These are phyloP conservation scores for Blastomyces gilchristii DNA, from an alignment of 2,329 filamentous ascomycete genomes.

Conservation along the genomic window DNA sequence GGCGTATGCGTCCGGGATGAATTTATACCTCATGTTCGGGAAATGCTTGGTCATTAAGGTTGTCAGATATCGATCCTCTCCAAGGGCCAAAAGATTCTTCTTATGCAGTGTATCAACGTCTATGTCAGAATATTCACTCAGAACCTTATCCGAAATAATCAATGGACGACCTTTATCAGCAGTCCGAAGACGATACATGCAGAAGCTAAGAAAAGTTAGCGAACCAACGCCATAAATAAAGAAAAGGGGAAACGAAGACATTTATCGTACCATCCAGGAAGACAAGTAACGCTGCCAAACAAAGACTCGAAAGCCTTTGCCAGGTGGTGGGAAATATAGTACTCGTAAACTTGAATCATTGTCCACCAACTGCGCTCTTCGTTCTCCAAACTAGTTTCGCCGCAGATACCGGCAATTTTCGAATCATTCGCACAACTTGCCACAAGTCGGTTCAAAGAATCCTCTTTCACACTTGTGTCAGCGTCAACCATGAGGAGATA, in stretches of 20 bases:
- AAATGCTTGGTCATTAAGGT: slow-evolving; percentile 98
- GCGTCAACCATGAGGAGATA: slow-evolving; percentile 97
- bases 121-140: slow-evolving; percentile 79
- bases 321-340: slow-evolving; percentile 96
- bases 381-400: slow-evolving; percentile 91
- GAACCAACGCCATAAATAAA: slow-evolving; percentile 8
- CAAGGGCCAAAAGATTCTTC: slow-evolving; percentile 84
- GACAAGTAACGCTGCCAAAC: slow-evolving; percentile 95
- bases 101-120: slow-evolving; percentile 89
- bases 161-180: slow-evolving; percentile 88
- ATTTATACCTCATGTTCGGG: slow-evolving; percentile 91
- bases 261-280: slow-evolving; percentile 84
- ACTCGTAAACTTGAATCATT: slow-evolving; percentile 99
- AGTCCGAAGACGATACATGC: slow-evolving; percentile 94
- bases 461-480: slow-evolving; percentile 86
- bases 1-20: slow-evolving; percentile 84
- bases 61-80: slow-evolving; percentile 94
- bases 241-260: not conserved
- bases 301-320: slow-evolving; percentile 95
- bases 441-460: slow-evolving; percentile 84
- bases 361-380: slow-evolving; percentile 96
- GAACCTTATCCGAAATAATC: slow-evolving; percentile 81
- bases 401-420: slow-evolving; percentile 94
- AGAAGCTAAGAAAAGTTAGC: slow-evolving; percentile 60
- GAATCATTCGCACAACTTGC: slow-evolving; percentile 87